phyloP scores from a whole-genome alignment of 331 rosid species.

The Pyracantha coccinea region DNA sequence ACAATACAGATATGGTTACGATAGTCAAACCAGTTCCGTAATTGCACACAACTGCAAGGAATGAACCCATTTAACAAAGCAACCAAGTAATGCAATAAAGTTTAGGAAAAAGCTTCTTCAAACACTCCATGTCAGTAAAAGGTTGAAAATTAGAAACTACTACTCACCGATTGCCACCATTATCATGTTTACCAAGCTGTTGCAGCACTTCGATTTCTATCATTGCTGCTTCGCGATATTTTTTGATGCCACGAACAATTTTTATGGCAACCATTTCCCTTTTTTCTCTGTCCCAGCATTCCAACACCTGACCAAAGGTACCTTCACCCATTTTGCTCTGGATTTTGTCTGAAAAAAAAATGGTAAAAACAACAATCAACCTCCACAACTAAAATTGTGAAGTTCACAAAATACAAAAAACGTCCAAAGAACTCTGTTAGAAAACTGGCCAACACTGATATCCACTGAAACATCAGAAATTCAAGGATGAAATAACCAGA shows the following conservation, averaged over 20 bases:
- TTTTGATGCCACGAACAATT: conserved; percentile 82
- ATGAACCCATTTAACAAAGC: neutral
- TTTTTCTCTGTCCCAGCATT: conserved; percentile 92
- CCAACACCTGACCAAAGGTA: conserved; percentile 94
- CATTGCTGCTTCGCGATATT: conserved; percentile 95
- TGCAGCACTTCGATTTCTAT: conserved; percentile 89
- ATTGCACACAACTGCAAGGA: neutral
- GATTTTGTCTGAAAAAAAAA: conserved; percentile 67
- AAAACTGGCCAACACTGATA: neutral
- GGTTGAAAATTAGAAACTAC: neutral
- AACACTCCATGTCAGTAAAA: too few species aligned
- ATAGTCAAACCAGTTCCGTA: neutral
- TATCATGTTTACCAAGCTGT: conserved; percentile 88
- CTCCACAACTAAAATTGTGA: neutral
- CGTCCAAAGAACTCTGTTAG: neutral
- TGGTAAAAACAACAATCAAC: neutral
- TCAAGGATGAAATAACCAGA: neutral
- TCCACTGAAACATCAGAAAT: neutral
- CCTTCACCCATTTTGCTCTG: conserved; percentile 97
- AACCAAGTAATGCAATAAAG: too few species aligned
- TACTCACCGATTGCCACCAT: conserved; percentile 87
- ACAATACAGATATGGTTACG: neutral
- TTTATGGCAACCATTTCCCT: conserved; percentile 96
- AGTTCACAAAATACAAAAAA: neutral
- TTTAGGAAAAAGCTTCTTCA: too few species aligned